These are phyloP conservation scores for Coix lacrymajobi DNA, from an alignment of 176 grass and related monocot genomes.

Conservation along the genomic window DNA sequence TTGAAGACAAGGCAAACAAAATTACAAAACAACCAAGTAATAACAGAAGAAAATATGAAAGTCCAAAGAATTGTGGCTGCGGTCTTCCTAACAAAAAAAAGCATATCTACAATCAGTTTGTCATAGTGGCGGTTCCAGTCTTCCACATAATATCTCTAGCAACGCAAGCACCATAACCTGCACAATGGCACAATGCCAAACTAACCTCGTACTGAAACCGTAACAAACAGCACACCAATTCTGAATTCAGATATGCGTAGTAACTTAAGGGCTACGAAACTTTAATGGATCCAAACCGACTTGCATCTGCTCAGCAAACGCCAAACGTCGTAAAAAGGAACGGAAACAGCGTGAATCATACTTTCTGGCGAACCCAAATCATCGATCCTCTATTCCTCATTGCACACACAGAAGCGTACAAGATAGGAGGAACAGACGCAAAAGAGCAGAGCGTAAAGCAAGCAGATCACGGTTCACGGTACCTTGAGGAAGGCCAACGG, in stretches of 20 bases:
- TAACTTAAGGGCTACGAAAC: neutral
- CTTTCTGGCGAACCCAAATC: neutral
- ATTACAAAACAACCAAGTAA: neutral
- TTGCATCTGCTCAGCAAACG: neutral
- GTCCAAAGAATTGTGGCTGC: neutral
- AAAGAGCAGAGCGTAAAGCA: neutral
- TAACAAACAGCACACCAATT: neutral
- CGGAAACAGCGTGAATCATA: neutral
- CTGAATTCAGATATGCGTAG: neutral
- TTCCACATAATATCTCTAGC: neutral
- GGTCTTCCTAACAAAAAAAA: neutral
- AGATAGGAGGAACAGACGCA: neutral
- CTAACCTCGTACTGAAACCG: neutral
- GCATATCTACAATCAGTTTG: neutral
- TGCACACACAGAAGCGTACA: neutral
- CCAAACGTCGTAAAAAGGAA: neutral
- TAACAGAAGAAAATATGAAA: neutral
- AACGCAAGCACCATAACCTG: neutral
- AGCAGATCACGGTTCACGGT: neutral
- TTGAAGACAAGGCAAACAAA: neutral
- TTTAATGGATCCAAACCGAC: neutral
- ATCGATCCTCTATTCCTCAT: neutral
- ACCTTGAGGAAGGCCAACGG: conserved; percentile 87
- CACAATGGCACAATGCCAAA: neutral
- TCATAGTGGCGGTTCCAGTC: neutral